These are phyloP conservation scores for Panicum virgatum DNA, from an alignment of 202 grass and related monocot genomes.

Conservation along the genomic window DNA sequence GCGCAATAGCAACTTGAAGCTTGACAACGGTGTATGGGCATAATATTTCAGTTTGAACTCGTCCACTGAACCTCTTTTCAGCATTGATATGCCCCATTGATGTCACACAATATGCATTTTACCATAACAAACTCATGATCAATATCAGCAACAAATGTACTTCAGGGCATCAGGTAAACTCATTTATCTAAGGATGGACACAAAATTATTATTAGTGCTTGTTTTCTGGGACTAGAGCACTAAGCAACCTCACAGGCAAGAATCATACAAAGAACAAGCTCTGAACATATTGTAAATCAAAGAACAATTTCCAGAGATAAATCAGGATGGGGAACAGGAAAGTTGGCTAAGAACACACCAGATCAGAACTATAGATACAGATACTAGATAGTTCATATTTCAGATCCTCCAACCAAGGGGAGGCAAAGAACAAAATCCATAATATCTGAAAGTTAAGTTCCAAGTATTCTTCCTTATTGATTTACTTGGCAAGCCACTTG, in stretches of 20 bases:
- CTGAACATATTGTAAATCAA: background rate
- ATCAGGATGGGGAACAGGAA: background rate
- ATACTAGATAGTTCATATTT: background rate
- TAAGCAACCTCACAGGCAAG: constrained; percentile 11
- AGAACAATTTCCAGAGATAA: background rate
- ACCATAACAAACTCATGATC: constrained; percentile 21
- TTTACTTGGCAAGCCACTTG: constrained; percentile 18
- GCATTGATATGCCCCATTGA: background rate
- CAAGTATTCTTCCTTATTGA: background rate
- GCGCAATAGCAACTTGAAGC: background rate
- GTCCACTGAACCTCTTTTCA: background rate
- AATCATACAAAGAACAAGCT: constrained; percentile 14
- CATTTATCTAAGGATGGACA: background rate
- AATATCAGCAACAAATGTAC: background rate
- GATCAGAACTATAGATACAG: constrained; percentile 11
- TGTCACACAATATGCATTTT: constrained; percentile 22
- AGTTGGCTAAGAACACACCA: constrained; percentile 9
- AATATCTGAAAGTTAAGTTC: constrained; percentile 2
- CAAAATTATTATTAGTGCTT: background rate
- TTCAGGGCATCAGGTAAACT: background rate
- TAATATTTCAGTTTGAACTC: constrained; percentile 23
- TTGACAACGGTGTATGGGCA: background rate
- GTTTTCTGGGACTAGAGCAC: background rate
- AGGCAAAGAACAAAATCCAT: background rate
- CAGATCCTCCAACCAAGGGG: background rate